Evolutionary conservation across 2,329 filamentous ascomycete species (phyloP).

Genomic region (Fusarium sp.): DNA sequence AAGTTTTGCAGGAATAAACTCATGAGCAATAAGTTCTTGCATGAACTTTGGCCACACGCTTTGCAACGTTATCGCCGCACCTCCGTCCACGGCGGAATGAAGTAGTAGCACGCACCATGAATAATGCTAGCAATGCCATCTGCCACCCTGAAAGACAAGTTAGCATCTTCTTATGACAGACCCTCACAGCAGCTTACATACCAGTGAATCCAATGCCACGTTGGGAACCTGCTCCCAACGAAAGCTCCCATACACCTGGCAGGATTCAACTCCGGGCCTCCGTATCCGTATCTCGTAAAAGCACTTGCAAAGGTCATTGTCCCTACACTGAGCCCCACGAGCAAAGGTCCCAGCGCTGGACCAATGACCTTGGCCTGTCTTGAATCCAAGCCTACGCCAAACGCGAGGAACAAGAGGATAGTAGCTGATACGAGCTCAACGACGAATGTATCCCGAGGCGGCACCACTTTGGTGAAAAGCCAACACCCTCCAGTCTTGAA

Average conservation of each 20-base stretch:
- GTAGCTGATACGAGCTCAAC: conserved; percentile 63
- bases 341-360: conserved; percentile 61
- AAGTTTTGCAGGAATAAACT: neutral
- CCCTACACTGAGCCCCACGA: conserved; percentile 59
- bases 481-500: conserved; percentile 51
- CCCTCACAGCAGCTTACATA: neutral
- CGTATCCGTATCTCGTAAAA: conserved; percentile 45
- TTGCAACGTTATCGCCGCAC: neutral
- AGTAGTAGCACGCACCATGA: conserved; percentile 34
- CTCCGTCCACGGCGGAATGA: conserved; percentile 38
- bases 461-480: conserved; percentile 45
- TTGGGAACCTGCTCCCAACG: conserved; percentile 40
- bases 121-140: conserved; percentile 22
- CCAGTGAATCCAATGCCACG: conserved; percentile 48
- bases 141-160: conserved; percentile 27
- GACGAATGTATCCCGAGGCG: conserved; percentile 54
- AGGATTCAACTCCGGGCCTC: conserved; percentile 40
- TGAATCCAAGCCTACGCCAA: conserved; percentile 67
- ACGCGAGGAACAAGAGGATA: conserved; percentile 63
- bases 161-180: neutral
- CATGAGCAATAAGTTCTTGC: neutral
- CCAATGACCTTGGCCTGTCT: conserved; percentile 63
- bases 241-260: conserved; percentile 42
- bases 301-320: conserved; percentile 54
- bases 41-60: neutral